Evolutionary conservation across 2,329 filamentous ascomycete species (phyloP), one percentile per base, ranked within the genome.

Genomic region (Colletotrichum shisoi): DNA sequence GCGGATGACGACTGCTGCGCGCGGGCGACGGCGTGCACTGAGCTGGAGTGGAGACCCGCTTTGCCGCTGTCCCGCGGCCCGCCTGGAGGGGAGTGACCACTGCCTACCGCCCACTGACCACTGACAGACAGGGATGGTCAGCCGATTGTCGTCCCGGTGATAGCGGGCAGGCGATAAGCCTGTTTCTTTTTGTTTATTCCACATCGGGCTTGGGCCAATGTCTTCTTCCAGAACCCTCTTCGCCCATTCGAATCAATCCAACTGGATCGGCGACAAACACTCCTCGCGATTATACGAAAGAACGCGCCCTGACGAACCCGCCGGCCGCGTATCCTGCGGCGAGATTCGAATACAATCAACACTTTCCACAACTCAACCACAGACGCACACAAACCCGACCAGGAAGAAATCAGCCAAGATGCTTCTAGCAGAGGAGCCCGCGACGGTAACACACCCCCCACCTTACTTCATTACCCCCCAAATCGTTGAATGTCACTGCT

Each of bases 391-490:
- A 3, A 13, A 31, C 19, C 31, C 17, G n/a, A 39, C 56, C 39
- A 71, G 44, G 39, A 15, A 2, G 19, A 19, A 49, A 27, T 57
- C 70, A 65, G 67, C 69, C 81, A 93, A 80, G 71, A 97, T 98
- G 91, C 85, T 97, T 77, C 92, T 98, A 80, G 92, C 96, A 80
- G 94, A 97, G 82, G 92, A 95, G 78, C 94, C 94, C 71, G 91
- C 91, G 51, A 90, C 89, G 51, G 93, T 96, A 87, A 34, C 31
- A 34, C 31, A 9, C 31, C 7, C 31, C 7, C 31, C 31, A 34
- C 31, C 69, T 87, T 12, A 9, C 69, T 87, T 12, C 3, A 0
- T 27, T 15, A 17, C 24, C 34, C 17, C 17, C n/a, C 17, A 19
- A 34, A 11, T 19, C 1, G n/a, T 45, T 53, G 54, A 45, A 5